Base-by-base conservation (phyloP, 164 flowering plant genomes). In the Stephania cephalantha region DNA sequence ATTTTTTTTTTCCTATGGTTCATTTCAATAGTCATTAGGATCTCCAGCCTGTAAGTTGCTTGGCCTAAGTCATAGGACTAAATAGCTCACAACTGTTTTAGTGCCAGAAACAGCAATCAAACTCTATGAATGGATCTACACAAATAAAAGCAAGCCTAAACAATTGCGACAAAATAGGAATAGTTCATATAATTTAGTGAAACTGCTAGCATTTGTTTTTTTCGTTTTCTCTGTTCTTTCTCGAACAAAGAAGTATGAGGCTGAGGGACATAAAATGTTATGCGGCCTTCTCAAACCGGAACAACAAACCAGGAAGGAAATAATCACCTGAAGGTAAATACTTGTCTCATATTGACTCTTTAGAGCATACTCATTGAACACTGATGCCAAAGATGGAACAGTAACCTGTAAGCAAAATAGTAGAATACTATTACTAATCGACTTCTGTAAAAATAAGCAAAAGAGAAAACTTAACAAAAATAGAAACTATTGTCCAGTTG, bases 331-430 rank as follows among this genome's bases (percentile, higher is more conserved):
- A 80, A 96, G 98, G 78, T 96, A 96, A 75, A 96, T 96, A 85
- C 97, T 96, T 6, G 99, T 96, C 45, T 94, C 99, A 79, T 88
- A 96, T 78, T 96, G 97, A 83, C 98, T 96, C 87, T 96, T 96
- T 82, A 96, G 73, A 79, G 99, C 99, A 86, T 96, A 96, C 81
- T 96, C 99, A 85, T 96, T 96, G 84, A 66, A 96, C 75, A 96
- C 99, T 22, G 99, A 96, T 58, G 99, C 99, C 93, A 96, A 2
- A 52, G 99, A 96, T 63, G 99, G 99, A 83, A 96, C 89, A 50
- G 97, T 93, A 6, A 96, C 97, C 99, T 96, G 90, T 58, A 58
- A 17, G 18, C 20, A 58, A 58, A 58, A 17, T 58, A 48, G 3
- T 58, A 58, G 4, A 58, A 58, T 18, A 17, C n/a, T 58, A 58